Evolutionary conservation across 345 rosid species (phyloP).

Genomic region (thale cress (Arabidopsis thaliana)): DNA sequence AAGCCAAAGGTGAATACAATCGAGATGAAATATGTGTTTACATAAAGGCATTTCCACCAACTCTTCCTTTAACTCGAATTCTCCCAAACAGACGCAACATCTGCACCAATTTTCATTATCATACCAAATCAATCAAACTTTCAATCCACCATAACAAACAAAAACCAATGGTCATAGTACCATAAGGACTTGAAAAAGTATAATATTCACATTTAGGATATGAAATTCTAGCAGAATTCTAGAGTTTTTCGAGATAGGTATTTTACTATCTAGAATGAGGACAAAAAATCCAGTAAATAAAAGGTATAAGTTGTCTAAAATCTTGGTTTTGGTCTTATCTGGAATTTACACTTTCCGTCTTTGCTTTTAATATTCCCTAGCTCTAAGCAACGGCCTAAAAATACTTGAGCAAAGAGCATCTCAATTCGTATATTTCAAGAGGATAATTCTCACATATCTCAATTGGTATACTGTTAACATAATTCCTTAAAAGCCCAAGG

Average conservation of each 20-base stretch:
- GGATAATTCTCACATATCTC: conserved; percentile 35
- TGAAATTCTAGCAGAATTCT: neutral
- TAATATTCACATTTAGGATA: neutral
- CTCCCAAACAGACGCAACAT: conserved; percentile 96
- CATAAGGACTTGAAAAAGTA: neutral
- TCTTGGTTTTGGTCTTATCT: conserved; percentile 35
- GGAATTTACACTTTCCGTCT: conserved; percentile 38
- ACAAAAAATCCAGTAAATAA: conserved; percentile 3
- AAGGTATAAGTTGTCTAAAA: conserved; percentile 28
- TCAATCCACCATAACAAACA: conserved; percentile 7
- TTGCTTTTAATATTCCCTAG: conserved; percentile 36
- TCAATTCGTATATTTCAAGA: conserved; percentile 21
- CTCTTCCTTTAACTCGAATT: conserved; percentile 84
- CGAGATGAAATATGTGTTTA: conserved; percentile 83
- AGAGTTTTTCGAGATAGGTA: neutral
- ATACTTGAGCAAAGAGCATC: conserved; percentile 34
- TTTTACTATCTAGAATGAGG: neutral
- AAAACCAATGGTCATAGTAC: conserved; percentile 11
- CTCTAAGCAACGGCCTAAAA: conserved; percentile 43
- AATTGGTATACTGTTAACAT: neutral
- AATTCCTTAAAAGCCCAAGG: neutral
- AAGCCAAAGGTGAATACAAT: conserved; percentile 90
- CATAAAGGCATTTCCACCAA: conserved; percentile 83
- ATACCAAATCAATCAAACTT: conserved; percentile 20
- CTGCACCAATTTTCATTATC: conserved; percentile 43